A percentile compares a stretch with the other conserved stretches of the same genome.
phyloP scores from a whole-genome alignment of 805 yeast genomes.

The Myxozyma mucilagina region DNA sequence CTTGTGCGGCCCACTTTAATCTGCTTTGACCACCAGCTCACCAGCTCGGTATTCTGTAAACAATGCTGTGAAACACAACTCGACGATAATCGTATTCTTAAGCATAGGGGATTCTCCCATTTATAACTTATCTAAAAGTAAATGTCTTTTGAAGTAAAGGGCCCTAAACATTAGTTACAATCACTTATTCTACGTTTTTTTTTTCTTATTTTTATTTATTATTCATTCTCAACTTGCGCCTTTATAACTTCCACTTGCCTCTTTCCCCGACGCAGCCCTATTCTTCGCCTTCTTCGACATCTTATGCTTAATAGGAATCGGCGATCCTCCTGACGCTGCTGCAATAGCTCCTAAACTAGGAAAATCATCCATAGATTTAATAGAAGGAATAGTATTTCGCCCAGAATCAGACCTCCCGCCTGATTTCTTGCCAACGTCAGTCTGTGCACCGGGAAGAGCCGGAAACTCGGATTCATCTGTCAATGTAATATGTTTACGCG shows the following conservation, averaged over 20 bases:
- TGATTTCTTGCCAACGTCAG: background rate
- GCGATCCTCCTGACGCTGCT: background rate
- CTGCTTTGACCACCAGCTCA: too few species aligned
- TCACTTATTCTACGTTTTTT: too few species aligned
- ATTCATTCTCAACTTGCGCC: background rate
- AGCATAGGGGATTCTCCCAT: too few species aligned
- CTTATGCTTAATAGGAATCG: constrained; percentile 1
- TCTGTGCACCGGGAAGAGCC: constrained; percentile 6
- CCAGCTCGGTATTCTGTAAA: too few species aligned
- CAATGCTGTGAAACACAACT: too few species aligned
- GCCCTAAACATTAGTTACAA: too few species aligned
- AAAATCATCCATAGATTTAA: constrained; percentile 22
- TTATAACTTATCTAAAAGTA: too few species aligned
- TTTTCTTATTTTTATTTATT: background rate
- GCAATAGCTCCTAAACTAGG: constrained; percentile 4
- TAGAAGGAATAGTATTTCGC: background rate
- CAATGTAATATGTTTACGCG: constrained; percentile 13
- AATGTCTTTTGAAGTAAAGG: too few species aligned
- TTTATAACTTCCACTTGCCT: background rate
- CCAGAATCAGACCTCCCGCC: background rate
- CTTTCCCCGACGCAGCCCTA: background rate
- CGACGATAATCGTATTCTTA: too few species aligned
- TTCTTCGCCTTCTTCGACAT: background rate
- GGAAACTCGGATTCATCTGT: constrained; percentile 27
- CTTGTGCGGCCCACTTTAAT: too few species aligned